Percentiles rank a stretch among this genome's conserved stretches.
Conservation (phyloP, 108 stramenopile genomes). For the Fragilaria crotonensis region DNA sequence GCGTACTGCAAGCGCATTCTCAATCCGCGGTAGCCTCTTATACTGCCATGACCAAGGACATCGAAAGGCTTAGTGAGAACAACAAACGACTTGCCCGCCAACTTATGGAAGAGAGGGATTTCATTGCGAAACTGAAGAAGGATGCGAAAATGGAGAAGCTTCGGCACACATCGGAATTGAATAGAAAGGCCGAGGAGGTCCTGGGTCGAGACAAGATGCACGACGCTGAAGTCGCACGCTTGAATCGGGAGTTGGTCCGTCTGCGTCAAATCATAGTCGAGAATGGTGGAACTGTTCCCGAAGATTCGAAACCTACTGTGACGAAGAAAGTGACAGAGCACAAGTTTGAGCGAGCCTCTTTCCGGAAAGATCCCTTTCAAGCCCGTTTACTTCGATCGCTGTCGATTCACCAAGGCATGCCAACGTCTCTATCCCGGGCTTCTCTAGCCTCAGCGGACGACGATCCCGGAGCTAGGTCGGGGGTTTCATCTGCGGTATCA, state of each 20-base stretch:
- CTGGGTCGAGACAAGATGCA: background rate
- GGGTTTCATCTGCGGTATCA: no score
- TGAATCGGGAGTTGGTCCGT: slow-evolving; percentile 3
- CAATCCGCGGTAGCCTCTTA: background rate
- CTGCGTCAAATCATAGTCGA: background rate
- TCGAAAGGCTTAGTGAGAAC: background rate
- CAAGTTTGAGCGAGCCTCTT: background rate
- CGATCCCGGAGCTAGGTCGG: no score
- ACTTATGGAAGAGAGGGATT: background rate
- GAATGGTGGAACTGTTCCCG: no score
- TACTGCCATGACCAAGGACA: background rate
- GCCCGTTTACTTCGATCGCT: no score
- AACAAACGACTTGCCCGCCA: slow-evolving; percentile 2
- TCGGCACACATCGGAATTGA: background rate
- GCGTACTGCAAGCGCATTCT: background rate
- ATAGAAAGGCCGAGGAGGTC: background rate
- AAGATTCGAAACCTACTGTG: background rate
- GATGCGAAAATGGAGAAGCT: background rate
- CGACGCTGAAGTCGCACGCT: background rate
- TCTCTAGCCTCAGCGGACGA: no score
- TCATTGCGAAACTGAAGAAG: background rate
- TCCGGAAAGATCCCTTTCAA: background rate
- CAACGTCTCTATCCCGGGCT: no score
- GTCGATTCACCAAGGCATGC: no score
- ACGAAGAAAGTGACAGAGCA: no score